Percentiles rank a stretch among this genome's conserved stretches.
phyloP scores from a whole-genome alignment of 768 basidiomycete species.

The Russula dissimulans region DNA sequence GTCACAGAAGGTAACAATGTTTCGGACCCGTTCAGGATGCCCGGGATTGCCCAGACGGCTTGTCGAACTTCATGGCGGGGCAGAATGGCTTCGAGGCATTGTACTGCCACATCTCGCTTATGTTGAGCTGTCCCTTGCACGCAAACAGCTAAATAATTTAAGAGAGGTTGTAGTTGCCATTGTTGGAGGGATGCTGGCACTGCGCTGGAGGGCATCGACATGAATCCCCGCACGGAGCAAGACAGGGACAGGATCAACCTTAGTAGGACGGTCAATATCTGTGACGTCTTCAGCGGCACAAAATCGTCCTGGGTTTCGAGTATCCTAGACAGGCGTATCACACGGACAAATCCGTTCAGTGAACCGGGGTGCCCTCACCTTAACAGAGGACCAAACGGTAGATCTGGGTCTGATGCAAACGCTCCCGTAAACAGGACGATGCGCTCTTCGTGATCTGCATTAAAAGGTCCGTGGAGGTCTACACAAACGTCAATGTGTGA shows the following conservation, averaged over 20 bases:
- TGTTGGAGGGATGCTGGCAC: slow-evolving; percentile 23
- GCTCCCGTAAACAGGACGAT: slow-evolving; percentile 64
- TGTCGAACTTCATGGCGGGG: slow-evolving; percentile 72
- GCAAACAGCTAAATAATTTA: slow-evolving; percentile 25
- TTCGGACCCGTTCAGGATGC: slow-evolving; percentile 55
- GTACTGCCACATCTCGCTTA: slow-evolving; percentile 83
- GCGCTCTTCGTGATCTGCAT: slow-evolving; percentile 77
- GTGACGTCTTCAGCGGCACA: slow-evolving; percentile 81
- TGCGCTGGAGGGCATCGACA: slow-evolving; percentile 18
- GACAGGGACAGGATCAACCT: slow-evolving; percentile 43
- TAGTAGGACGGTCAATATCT: slow-evolving; percentile 81
- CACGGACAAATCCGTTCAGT: background rate
- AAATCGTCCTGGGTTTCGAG: slow-evolving; percentile 89
- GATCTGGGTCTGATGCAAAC: slow-evolving; percentile 57
- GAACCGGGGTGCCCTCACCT: slow-evolving; percentile 36
- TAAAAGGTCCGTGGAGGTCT: background rate
- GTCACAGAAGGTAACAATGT: slow-evolving; percentile 15
- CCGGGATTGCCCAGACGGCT: slow-evolving; percentile 70
- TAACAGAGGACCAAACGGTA: slow-evolving; percentile 73
- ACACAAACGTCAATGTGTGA: background rate
- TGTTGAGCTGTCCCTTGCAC: slow-evolving; percentile 39
- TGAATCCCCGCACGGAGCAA: background rate
- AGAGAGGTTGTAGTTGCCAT: slow-evolving; percentile 29
- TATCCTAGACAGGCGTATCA: slow-evolving; percentile 38
- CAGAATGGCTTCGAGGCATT: slow-evolving; percentile 79